A percentile compares a stretch with the other conserved stretches of the same genome.
Evolutionary conservation across 2,329 filamentous ascomycete genomes (phyloP).

Genomic region (Penicillium sp.): DNA sequence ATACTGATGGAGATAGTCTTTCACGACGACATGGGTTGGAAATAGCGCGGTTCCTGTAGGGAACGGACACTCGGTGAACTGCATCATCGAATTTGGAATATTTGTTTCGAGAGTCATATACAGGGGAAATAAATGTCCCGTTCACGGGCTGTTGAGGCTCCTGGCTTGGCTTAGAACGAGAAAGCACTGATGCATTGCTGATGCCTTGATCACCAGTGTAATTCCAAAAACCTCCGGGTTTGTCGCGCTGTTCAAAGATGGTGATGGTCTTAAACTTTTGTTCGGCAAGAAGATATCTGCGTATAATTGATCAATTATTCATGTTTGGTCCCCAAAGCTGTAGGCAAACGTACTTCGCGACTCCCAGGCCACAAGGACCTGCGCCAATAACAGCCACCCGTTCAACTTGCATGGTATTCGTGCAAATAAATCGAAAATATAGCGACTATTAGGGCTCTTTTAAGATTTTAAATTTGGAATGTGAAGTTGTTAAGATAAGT

Average conservation of each 20-base stretch:
- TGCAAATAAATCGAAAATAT: neutral
- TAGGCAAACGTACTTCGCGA: constrained; percentile 1
- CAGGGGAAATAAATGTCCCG: constrained; percentile 8
- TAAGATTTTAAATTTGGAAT: neutral
- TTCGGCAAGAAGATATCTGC: constrained; percentile 10
- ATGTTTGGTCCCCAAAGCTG: neutral
- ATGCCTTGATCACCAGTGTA: constrained; percentile 9
- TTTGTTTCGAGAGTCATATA: constrained; percentile 14
- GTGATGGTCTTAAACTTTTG: constrained; percentile 3
- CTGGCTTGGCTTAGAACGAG: constrained; percentile 1
- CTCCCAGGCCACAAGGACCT: constrained; percentile 11
- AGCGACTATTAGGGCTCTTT: neutral
- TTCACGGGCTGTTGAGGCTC: constrained; percentile 1
- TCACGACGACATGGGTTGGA: constrained; percentile 5
- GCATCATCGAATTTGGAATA: constrained; percentile 12
- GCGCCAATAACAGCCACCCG: constrained; percentile 13
- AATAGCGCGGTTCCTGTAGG: constrained; percentile 1
- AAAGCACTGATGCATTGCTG: neutral
- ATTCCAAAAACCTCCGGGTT: constrained; percentile 11
- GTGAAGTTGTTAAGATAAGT: neutral
- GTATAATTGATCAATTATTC: neutral
- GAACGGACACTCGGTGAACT: constrained; percentile 9
- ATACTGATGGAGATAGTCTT: constrained; percentile 11
- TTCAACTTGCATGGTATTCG: constrained; percentile 5
- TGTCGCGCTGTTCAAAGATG: constrained; percentile 9